Conservation (phyloP, 23 red algal genomes). For the Gracilaria domingensis region DNA sequence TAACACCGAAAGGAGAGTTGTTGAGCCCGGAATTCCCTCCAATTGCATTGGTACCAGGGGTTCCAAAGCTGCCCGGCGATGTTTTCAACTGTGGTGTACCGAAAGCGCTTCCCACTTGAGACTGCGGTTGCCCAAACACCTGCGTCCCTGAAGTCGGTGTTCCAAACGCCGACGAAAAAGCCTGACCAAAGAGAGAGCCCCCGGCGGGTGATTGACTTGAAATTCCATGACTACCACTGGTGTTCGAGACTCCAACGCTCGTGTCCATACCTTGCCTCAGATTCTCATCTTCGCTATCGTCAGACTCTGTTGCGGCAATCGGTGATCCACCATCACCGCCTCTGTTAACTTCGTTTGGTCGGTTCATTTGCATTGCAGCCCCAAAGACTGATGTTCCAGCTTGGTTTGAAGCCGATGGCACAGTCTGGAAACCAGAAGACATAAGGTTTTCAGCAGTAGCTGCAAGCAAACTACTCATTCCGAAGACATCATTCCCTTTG, state of each 20-base stretch:
- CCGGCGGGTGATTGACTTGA: background rate
- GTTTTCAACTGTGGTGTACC: background rate
- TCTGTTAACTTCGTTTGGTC: background rate
- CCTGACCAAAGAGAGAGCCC: conserved; percentile 34
- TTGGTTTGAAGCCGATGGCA: conserved; percentile 10
- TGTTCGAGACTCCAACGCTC: background rate
- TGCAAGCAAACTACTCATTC: background rate
- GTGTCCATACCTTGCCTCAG: conserved; percentile 37
- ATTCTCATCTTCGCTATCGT: conserved; percentile 36
- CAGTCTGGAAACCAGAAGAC: background rate
- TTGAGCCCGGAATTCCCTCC: background rate
- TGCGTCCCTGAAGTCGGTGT: background rate
- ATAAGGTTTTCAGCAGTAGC: background rate
- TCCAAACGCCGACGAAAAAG: conserved; percentile 22
- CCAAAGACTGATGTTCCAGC: background rate
- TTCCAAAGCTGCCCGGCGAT: background rate
- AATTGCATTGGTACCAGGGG: conserved; percentile 3
- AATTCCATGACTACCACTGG: background rate
- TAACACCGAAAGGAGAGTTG: conserved; percentile 11
- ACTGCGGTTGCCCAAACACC: background rate
- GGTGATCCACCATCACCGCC: background rate
- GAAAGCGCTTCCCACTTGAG: conserved; percentile 20
- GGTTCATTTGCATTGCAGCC: conserved; percentile 31
- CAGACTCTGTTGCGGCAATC: conserved; percentile 20
- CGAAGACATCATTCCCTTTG: background rate